A percentile compares a stretch with the other conserved stretches of the same genome.
phyloP scores from a whole-genome alignment of 768 basidiomycete genomes.

The Leccinum variicolor region DNA sequence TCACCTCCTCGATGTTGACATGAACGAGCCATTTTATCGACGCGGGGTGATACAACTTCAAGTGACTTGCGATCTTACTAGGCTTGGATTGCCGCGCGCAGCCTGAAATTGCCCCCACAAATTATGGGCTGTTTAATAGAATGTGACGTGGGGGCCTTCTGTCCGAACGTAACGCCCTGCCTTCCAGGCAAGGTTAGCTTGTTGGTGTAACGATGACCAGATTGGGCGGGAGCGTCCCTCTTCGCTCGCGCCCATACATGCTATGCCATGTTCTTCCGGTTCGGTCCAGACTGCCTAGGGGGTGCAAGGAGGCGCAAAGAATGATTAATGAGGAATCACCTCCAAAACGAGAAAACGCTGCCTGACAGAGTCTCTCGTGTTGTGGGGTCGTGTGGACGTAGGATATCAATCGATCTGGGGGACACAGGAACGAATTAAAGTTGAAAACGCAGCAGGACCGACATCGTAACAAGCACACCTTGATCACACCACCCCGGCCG shows the following conservation, averaged over 20 bases:
- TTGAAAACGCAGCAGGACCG: background rate
- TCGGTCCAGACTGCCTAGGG: too few relatives aligned
- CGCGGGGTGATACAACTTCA: background rate
- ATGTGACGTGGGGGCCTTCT: constrained; percentile 62
- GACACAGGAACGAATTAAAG: background rate
- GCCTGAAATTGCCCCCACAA: background rate
- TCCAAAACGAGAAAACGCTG: too few relatives aligned
- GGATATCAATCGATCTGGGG: background rate
- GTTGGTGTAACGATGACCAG: background rate
- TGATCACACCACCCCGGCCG: too few relatives aligned
- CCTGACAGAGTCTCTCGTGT: too few relatives aligned
- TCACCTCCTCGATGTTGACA: background rate
- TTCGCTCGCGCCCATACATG: too few relatives aligned
- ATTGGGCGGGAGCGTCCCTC: too few relatives aligned
- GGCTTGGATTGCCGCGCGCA: background rate
- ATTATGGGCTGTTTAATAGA: constrained; percentile 41
- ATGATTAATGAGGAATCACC: background rate
- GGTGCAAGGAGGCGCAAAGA: background rate
- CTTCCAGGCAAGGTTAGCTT: constrained; percentile 19
- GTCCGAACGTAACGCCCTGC: constrained; percentile 56
- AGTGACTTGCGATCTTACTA: background rate
- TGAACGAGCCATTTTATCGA: background rate
- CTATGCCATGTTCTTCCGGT: too few relatives aligned
- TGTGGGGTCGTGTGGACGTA: too few relatives aligned
- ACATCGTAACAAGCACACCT: background rate